Percentiles rank a stretch among this genome's conserved stretches.
These are phyloP conservation scores for Chlamydomonas applanata DNA, from an alignment of 139 green algal species.

Conservation along the genomic window DNA sequence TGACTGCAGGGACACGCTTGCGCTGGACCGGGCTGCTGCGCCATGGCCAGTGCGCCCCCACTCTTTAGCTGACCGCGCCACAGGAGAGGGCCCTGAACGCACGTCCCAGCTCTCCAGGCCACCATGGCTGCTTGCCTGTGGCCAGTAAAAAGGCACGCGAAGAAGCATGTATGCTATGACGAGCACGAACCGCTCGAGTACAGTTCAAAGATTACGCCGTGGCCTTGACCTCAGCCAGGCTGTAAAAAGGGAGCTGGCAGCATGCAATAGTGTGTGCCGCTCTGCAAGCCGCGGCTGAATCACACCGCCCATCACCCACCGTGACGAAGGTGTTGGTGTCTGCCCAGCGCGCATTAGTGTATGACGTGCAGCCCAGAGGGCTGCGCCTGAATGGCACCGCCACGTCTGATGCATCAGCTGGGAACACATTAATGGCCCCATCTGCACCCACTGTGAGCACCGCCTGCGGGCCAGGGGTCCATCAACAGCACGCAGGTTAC, in stretches of 20 bases:
- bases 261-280: neutral
- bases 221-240: no score
- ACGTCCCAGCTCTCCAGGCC: constrained; percentile 55
- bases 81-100: constrained; percentile 23
- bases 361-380: constrained; percentile 21
- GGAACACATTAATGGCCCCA: constrained; percentile 21
- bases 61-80: constrained; percentile 12
- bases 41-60: constrained; percentile 45
- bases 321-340: constrained; percentile 47
- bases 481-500: no score
- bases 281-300: neutral
- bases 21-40: neutral
- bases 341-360: constrained; percentile 41
- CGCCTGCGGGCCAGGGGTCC: neutral
- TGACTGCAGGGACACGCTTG: neutral
- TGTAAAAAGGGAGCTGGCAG: no score
- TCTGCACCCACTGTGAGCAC: constrained; percentile 29
- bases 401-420: neutral
- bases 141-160: no score
- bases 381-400: constrained; percentile 15
- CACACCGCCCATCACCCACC: constrained; percentile 29
- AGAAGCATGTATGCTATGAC: no score
- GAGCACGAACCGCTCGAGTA: no score
- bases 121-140: constrained; percentile 33
- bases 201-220: no score